phyloP scores from a whole-genome alignment of 805 yeast genomes.

The Yamadazyma scolyti region DNA sequence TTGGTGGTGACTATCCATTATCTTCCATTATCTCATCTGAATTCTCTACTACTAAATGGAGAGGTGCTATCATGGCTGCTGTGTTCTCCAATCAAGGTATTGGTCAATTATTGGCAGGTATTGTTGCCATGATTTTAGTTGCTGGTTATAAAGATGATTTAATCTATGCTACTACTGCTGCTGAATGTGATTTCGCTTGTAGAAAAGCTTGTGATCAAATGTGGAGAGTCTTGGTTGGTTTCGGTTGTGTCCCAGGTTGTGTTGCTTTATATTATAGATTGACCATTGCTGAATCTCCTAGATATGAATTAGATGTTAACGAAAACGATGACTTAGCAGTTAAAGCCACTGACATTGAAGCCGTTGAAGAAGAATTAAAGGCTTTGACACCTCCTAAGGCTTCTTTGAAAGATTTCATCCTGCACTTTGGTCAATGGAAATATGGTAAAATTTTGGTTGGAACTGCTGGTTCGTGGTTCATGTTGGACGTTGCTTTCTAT shows the following conservation, averaged over 20 bases:
- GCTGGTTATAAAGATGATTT: conserved; percentile 71
- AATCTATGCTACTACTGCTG: conserved; percentile 47
- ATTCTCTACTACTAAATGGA: conserved; percentile 91
- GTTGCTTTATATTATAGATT: conserved; percentile 86
- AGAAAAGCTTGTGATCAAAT: conserved; percentile 79
- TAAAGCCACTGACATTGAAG: conserved; percentile 49
- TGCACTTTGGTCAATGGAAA: conserved; percentile 82
- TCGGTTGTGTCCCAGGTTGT: conserved; percentile 87
- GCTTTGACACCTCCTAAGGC: conserved; percentile 70
- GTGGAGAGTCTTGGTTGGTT: conserved; percentile 91
- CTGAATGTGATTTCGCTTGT: conserved; percentile 66
- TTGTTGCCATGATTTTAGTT: conserved; percentile 72
- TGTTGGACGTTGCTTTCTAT: conserved; percentile 85
- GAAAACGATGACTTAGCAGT: conserved; percentile 54
- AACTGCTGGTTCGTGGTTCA: conserved; percentile 90
- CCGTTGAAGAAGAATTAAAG: conserved; percentile 33
- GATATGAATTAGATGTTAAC: conserved; percentile 77
- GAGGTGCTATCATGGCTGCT: conserved; percentile 97
- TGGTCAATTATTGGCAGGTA: conserved; percentile 89
- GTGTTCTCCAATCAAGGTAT: conserved; percentile 96
- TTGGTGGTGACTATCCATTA: conserved; percentile 95
- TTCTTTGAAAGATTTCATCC: conserved; percentile 65
- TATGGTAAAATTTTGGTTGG: conserved; percentile 80
- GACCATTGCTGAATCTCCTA: conserved; percentile 93
- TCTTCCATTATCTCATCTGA: conserved; percentile 92